A percentile compares a stretch with the other conserved stretches of the same genome.
phyloP scores from a whole-genome alignment of 805 yeast genomes.

The Sugiyamaella valdiviana region DNA sequence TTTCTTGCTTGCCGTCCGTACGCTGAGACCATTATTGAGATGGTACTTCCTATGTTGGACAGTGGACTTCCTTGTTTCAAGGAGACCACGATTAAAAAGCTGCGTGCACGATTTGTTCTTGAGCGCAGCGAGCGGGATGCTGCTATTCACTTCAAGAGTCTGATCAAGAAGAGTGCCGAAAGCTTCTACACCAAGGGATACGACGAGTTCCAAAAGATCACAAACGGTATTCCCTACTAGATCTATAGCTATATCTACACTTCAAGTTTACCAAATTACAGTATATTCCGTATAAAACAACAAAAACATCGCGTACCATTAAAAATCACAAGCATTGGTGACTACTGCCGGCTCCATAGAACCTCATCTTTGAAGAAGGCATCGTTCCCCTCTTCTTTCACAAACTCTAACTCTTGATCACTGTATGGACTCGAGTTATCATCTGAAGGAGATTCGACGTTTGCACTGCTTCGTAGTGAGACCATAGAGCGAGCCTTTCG shows the following conservation, averaged over 20 bases:
- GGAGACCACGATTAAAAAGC: constrained; percentile 66
- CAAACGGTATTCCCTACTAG: constrained; percentile 94
- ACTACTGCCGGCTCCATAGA: constrained; percentile 8
- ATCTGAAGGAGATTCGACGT: constrained; percentile 4
- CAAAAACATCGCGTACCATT: neutral
- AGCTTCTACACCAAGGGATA: constrained; percentile 88
- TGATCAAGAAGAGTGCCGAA: constrained; percentile 77
- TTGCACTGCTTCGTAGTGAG: neutral
- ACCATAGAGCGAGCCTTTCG: constrained; percentile 22
- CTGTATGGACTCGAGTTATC: constrained; percentile 14
- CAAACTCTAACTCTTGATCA: constrained; percentile 10
- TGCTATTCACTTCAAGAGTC: constrained; percentile 62
- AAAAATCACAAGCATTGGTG: neutral
- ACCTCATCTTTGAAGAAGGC: constrained; percentile 2
- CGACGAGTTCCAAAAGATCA: constrained; percentile 93
- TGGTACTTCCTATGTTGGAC: constrained; percentile 88
- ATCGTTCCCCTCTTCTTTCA: constrained; percentile 2
- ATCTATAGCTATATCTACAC: constrained; percentile 6
- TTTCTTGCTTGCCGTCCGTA: constrained; percentile 83
- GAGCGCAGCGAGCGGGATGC: constrained; percentile 80
- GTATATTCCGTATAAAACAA: constrained; percentile 1
- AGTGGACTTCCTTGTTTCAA: constrained; percentile 96
- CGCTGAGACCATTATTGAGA: constrained; percentile 74
- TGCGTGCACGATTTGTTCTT: constrained; percentile 75
- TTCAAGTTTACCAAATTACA: neutral